A percentile compares a stretch with the other conserved stretches of the same genome.
These are phyloP conservation scores for Moelleriella libera DNA, from an alignment of 2,329 filamentous ascomycete species.

Conservation along the genomic window DNA sequence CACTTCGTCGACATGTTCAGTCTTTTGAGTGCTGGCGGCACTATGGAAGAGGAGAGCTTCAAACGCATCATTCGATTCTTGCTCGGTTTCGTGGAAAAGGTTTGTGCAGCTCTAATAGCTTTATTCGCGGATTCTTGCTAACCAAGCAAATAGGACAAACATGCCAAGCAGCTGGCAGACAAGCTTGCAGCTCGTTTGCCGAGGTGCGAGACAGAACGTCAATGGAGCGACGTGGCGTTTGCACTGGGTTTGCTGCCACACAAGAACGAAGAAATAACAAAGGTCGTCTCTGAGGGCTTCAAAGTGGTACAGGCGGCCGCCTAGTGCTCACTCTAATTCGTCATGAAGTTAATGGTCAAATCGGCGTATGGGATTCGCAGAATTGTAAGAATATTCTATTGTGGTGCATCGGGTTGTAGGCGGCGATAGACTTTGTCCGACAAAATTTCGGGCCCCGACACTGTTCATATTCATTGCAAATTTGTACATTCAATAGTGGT, in stretches of 20 bases:
- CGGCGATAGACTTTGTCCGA: too few relatives aligned
- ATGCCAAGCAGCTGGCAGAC: slow-evolving; percentile 83
- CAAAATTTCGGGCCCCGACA: too few relatives aligned
- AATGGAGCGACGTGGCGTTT: slow-evolving; percentile 97
- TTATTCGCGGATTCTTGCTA: background rate
- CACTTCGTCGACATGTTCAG: slow-evolving; percentile 99
- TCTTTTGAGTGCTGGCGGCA: slow-evolving; percentile 68
- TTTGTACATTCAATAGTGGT: too few relatives aligned
- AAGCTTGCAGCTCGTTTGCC: slow-evolving; percentile 79
- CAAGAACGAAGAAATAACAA: slow-evolving; percentile 81
- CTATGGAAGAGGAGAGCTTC: slow-evolving; percentile 73
- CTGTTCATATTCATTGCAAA: too few relatives aligned
- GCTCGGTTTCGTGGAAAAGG: slow-evolving; percentile 94
- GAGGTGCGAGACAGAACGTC: slow-evolving; percentile 80
- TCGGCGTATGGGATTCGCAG: too few relatives aligned
- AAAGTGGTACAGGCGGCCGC: slow-evolving; percentile 52
- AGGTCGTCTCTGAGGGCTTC: slow-evolving; percentile 62
- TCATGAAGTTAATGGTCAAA: background rate
- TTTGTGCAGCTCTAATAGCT: slow-evolving; percentile 23
- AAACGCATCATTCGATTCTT: slow-evolving; percentile 82
- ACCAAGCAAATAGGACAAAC: slow-evolving; percentile 59
- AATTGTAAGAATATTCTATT: too few relatives aligned
- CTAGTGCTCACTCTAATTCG: slow-evolving; percentile 13
- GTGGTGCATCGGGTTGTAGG: too few relatives aligned
- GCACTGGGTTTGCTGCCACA: slow-evolving; percentile 80